Percentiles rank a stretch among this genome's conserved stretches.
These are phyloP conservation scores for Cutaneotrichosporon dermatis DNA, from an alignment of 1,284 basidiomycete species.

Conservation along the genomic window DNA sequence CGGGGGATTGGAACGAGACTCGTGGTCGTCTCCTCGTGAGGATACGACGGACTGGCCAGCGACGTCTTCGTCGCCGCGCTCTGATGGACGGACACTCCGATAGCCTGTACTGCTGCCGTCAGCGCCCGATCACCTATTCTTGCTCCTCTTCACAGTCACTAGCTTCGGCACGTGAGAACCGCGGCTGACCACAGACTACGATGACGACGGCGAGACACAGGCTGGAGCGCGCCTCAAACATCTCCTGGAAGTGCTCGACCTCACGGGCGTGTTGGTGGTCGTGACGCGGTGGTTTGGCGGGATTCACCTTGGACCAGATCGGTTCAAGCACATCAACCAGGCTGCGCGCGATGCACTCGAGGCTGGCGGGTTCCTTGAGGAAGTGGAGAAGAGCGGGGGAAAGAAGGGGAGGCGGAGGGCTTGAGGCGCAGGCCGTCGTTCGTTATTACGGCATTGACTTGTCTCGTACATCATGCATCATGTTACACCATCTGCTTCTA, in stretches of 20 bases:
- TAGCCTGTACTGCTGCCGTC: no score
- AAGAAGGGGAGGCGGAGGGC: slow-evolving; percentile 9
- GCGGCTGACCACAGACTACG: slow-evolving; percentile 62
- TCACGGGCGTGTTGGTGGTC: slow-evolving; percentile 68
- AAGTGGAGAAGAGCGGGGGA: neutral
- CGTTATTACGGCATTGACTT: no score
- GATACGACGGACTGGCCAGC: no score
- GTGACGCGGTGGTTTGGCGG: slow-evolving; percentile 56
- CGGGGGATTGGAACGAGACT: no score
- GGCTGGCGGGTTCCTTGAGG: slow-evolving; percentile 69
- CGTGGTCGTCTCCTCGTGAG: no score
- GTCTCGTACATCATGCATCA: neutral
- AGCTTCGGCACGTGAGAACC: no score
- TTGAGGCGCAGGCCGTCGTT: neutral
- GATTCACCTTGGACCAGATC: slow-evolving; percentile 74
- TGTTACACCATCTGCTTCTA: no score
- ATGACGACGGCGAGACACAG: slow-evolving; percentile 87
- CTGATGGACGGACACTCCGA: no score
- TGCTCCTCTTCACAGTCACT: neutral
- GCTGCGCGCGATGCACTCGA: slow-evolving; percentile 81
- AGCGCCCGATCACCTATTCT: no score
- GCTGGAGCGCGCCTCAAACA: slow-evolving; percentile 83
- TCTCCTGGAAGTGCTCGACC: slow-evolving; percentile 73
- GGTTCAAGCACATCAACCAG: slow-evolving; percentile 90
- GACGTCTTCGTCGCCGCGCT: no score